A percentile compares a stretch with the other conserved stretches of the same genome.
Conservation (phyloP, 148 eudicot genomes). For the Amaranthus hypochondriacus region DNA sequence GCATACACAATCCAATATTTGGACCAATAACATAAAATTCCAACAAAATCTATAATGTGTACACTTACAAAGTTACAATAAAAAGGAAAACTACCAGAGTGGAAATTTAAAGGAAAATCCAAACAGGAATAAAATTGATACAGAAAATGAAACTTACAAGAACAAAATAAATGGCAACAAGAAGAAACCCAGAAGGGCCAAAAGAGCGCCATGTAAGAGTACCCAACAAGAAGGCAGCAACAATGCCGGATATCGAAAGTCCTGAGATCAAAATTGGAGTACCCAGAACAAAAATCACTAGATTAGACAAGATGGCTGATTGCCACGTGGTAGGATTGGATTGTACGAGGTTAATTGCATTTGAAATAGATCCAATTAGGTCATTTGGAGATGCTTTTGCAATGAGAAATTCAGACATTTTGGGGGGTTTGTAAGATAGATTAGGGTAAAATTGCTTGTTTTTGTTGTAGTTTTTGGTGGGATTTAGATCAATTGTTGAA, state of each 20-base stretch:
- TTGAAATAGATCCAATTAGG: conserved; percentile 29
- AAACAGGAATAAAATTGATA: background rate
- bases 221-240: conserved; percentile 81
- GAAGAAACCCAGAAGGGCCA: conserved; percentile 67
- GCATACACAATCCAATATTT: background rate
- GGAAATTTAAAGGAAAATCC: background rate
- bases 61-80: too few species aligned
- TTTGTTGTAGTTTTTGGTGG: background rate
- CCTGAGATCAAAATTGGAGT: conserved; percentile 70
- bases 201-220: conserved; percentile 84
- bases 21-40: background rate
- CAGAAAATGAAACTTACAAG: conserved; percentile 44
- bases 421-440: conserved; percentile 14
- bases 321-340: conserved; percentile 75
- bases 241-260: conserved; percentile 65
- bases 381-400: conserved; percentile 34
- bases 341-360: conserved; percentile 36
- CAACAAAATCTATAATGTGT: background rate
- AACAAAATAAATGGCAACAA: conserved; percentile 81
- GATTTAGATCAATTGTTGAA: conserved; percentile 16
- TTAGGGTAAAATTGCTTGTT: background rate
- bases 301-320: conserved; percentile 59
- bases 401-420: conserved; percentile 23
- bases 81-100: background rate
- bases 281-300: conserved; percentile 69